These are phyloP conservation scores for Pilasporangium apinafurcum DNA, from an alignment of 352 stramenopile genomes.

Conservation along the genomic window DNA sequence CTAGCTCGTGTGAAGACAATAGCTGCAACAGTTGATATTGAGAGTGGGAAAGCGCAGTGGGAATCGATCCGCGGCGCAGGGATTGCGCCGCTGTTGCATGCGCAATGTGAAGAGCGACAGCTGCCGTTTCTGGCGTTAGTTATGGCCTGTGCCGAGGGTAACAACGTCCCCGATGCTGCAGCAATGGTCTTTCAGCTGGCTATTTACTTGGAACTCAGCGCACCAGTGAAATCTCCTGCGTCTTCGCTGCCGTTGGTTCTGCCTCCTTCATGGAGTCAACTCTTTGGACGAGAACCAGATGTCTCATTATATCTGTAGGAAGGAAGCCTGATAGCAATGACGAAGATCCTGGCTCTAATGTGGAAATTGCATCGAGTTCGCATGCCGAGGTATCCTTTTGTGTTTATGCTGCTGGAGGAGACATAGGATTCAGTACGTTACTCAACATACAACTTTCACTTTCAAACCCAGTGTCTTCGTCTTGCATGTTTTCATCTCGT, in stretches of 20 bases:
- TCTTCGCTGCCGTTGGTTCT: constrained; percentile 33
- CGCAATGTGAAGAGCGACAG: constrained; percentile 20
- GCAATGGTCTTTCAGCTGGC: constrained; percentile 47
- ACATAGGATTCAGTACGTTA: constrained; percentile 10
- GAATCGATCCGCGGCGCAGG: constrained; percentile 43
- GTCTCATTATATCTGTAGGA: constrained; percentile 51
- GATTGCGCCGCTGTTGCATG: constrained; percentile 44
- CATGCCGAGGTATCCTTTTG: too few relatives aligned
- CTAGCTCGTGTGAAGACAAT: constrained; percentile 24
- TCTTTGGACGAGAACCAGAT: constrained; percentile 53
- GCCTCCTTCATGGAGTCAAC: constrained; percentile 56
- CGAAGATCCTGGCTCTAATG: too few relatives aligned
- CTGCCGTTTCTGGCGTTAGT: constrained; percentile 50
- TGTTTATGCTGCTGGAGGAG: constrained; percentile 8
- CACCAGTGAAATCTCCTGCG: too few relatives aligned
- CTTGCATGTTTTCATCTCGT: neutral
- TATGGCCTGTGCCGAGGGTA: constrained; percentile 67
- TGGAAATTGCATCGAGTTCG: too few relatives aligned
- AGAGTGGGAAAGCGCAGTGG: too few relatives aligned
- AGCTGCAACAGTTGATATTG: constrained; percentile 39
- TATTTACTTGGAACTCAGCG: constrained; percentile 26
- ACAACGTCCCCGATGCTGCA: constrained; percentile 73
- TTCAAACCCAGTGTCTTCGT: neutral
- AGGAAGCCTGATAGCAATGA: too few relatives aligned
- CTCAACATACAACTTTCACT: neutral